These are phyloP conservation scores for Gypsophila paniculata DNA, from an alignment of 179 eudicot genomes.

Conservation along the genomic window DNA sequence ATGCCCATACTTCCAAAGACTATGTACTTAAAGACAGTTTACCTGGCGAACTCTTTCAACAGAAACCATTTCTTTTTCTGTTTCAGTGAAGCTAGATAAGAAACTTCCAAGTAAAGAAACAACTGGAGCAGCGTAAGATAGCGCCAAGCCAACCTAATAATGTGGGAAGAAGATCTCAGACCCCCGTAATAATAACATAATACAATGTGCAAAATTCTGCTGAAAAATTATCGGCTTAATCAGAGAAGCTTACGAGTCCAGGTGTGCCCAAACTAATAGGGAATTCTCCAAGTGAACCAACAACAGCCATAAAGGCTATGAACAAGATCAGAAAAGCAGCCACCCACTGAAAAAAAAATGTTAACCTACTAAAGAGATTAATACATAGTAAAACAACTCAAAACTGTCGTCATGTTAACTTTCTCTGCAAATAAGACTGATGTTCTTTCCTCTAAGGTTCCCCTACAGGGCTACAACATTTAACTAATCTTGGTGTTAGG, in stretches of 20 bases:
- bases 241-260: slow-evolving; percentile 61
- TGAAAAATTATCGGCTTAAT: background rate
- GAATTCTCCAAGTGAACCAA: slow-evolving; percentile 61
- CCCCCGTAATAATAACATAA: background rate
- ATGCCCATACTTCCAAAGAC: background rate
- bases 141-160: slow-evolving; percentile 88
- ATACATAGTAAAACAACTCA: slow-evolving; percentile 12
- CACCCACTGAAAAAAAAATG: slow-evolving; percentile 45
- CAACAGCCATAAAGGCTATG: slow-evolving; percentile 72
- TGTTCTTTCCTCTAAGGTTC: background rate
- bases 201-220: background rate
- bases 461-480: background rate
- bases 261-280: slow-evolving; percentile 79
- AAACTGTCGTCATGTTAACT: background rate
- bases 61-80: slow-evolving; percentile 98
- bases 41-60: slow-evolving; percentile 92
- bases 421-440: background rate
- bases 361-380: slow-evolving; percentile 19
- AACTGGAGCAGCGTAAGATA: slow-evolving; percentile 89
- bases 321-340: slow-evolving; percentile 80
- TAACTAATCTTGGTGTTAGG: background rate
- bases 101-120: slow-evolving; percentile 84
- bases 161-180: slow-evolving; percentile 14
- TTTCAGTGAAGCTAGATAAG: slow-evolving; percentile 87
- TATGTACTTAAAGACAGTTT: slow-evolving; percentile 15